phyloP scores from a whole-genome alignment of 2,329 filamentous ascomycete species.

The Pleomassaria siparia region DNA sequence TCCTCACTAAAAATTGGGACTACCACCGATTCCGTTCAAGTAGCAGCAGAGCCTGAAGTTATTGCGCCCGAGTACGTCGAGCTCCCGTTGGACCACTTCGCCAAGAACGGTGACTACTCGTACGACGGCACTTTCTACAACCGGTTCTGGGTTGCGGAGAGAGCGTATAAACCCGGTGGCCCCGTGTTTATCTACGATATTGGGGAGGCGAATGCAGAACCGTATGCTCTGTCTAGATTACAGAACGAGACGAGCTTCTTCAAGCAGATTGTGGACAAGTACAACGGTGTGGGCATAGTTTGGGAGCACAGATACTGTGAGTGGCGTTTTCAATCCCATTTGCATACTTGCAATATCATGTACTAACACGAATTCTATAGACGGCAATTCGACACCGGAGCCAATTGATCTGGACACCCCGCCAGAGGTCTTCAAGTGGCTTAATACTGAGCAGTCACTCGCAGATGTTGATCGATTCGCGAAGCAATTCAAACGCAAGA shows the following conservation, averaged over 20 bases:
- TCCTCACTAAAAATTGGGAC: background rate
- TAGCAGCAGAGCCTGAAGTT: constrained; percentile 2
- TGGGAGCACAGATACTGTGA: constrained; percentile 46
- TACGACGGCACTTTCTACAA: constrained; percentile 37
- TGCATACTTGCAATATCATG: background rate
- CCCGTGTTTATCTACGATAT: constrained; percentile 44
- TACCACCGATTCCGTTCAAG: background rate
- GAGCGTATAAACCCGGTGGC: constrained; percentile 37
- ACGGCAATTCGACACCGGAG: constrained; percentile 44
- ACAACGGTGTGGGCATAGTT: constrained; percentile 40
- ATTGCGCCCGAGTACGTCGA: constrained; percentile 37
- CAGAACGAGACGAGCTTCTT: constrained; percentile 36
- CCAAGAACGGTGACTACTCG: constrained; percentile 21
- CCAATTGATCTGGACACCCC: constrained; percentile 36
- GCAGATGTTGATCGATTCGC: constrained; percentile 47
- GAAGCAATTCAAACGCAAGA: constrained; percentile 39
- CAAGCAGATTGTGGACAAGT: constrained; percentile 40
- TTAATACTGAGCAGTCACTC: constrained; percentile 45
- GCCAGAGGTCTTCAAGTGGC: constrained; percentile 36
- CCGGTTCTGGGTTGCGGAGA: constrained; percentile 40
- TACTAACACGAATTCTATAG: constrained; percentile 16
- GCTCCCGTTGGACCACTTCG: constrained; percentile 42
- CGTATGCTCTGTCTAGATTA: constrained; percentile 27
- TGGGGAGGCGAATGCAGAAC: constrained; percentile 36
- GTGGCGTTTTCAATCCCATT: constrained; percentile 3